Conservation (phyloP, 1,284 basidiomycete species). For the Rhizopogon hawkerae region DNA sequence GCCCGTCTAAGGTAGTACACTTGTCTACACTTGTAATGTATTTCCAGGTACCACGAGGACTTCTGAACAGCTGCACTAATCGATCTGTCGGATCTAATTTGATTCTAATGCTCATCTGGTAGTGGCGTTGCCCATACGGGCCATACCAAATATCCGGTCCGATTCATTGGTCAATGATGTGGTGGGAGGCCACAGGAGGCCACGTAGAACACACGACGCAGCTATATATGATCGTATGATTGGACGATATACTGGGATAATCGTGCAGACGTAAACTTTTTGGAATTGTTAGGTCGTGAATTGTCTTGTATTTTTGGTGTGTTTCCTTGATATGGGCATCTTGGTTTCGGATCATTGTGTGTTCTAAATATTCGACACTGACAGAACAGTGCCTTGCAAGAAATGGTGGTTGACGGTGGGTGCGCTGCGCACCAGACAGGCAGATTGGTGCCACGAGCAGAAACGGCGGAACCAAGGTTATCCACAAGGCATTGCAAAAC, state of each 20-base stretch:
- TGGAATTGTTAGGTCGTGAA: neutral
- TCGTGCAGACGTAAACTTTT: neutral
- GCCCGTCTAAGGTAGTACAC: conserved; percentile 16
- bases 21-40: conserved; percentile 10
- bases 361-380: neutral
- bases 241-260: neutral
- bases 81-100: conserved; percentile 21
- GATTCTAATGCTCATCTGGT: neutral
- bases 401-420: neutral
- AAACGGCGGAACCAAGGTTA: neutral
- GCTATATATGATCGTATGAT: neutral
- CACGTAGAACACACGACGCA: neutral
- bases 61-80: conserved; percentile 18
- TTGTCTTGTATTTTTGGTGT: neutral
- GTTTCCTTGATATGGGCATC: neutral
- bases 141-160: neutral
- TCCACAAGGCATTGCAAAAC: neutral
- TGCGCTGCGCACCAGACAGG: neutral
- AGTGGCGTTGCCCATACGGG: neutral
- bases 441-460: neutral
- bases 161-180: neutral
- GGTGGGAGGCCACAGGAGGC: neutral
- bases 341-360: neutral
- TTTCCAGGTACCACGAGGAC: conserved; percentile 28
- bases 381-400: neutral